Evolutionary conservation across 2,329 filamentous ascomycete species (phyloP).

Genomic region (Monilinia vaccinii-corymbosi): DNA sequence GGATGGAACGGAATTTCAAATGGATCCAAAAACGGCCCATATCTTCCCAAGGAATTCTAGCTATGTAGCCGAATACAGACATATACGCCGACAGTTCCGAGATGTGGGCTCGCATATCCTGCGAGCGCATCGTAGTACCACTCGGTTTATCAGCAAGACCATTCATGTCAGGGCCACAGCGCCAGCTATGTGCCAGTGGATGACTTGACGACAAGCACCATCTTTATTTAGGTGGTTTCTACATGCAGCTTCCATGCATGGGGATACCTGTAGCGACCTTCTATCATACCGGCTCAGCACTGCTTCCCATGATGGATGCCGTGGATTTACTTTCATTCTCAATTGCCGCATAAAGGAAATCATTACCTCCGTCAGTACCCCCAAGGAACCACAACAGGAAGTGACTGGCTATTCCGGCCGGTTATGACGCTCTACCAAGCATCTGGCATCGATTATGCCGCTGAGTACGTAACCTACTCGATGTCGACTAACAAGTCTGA

Average conservation of each 20-base stretch:
- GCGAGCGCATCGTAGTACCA: slow-evolving; percentile 1
- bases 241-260: slow-evolving; percentile 5
- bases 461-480: slow-evolving; percentile 29
- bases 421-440: slow-evolving; percentile 12
- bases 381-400: not conserved
- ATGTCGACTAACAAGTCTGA: slow-evolving; percentile 21
- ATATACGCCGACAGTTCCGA: not conserved
- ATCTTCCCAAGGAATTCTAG: not conserved
- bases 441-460: slow-evolving; percentile 25
- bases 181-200: not conserved
- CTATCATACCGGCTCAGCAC: not conserved
- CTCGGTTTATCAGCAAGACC: not conserved
- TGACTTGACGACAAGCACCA: not conserved
- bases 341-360: not conserved
- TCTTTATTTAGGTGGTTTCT: not conserved
- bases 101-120: slow-evolving; percentile 9
- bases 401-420: slow-evolving; percentile 16
- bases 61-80: not conserved
- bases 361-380: not conserved
- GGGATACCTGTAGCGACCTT: not conserved
- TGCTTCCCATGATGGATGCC: not conserved
- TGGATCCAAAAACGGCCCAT: not conserved
- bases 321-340: slow-evolving; percentile 7
- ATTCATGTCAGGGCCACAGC: not conserved
- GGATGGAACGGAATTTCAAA: not conserved